Evolutionary conservation across 73 alveolate species (phyloP).

Genomic region (Paramecium primaurelia): DNA sequence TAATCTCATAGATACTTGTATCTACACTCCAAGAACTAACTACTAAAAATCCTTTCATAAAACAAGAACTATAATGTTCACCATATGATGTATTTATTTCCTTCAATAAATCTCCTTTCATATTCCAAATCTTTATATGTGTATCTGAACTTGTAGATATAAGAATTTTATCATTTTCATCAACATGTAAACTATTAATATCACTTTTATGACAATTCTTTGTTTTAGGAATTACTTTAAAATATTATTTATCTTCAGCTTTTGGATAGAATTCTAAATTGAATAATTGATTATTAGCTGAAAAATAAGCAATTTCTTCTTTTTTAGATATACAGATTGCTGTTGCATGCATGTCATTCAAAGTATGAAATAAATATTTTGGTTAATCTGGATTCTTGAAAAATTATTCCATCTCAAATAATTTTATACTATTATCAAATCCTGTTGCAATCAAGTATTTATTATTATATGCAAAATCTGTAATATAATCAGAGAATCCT

Average conservation of each 20-base stretch:
- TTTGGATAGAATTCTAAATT: constrained; percentile 4
- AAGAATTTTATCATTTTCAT: constrained; percentile 11
- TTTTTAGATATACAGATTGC: constrained; percentile 32
- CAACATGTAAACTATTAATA: neutral
- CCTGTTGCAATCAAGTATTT: neutral
- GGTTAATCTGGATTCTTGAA: constrained; percentile 18
- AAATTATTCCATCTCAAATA: constrained; percentile 21
- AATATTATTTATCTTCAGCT: neutral
- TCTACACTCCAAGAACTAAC: neutral
- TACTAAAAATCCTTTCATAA: neutral
- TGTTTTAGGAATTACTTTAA: neutral
- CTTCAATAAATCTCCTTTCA: neutral
- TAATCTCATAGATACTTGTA: neutral
- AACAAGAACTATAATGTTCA: constrained; percentile 28
- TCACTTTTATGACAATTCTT: constrained; percentile 33
- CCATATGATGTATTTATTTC: constrained; percentile 36
- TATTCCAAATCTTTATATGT: neutral
- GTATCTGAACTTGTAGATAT: neutral
- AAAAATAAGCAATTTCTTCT: neutral
- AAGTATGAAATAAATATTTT: neutral
- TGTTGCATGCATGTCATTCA: constrained; percentile 37
- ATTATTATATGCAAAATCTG: constrained; percentile 13
- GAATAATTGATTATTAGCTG: constrained; percentile 15
- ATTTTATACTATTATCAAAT: neutral
- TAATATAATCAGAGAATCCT: neutral